A percentile compares a stretch with the other conserved stretches of the same genome.
Evolutionary conservation across 805 yeast species (phyloP).

Genomic region (Trichomonascus vanleenenianus): DNA sequence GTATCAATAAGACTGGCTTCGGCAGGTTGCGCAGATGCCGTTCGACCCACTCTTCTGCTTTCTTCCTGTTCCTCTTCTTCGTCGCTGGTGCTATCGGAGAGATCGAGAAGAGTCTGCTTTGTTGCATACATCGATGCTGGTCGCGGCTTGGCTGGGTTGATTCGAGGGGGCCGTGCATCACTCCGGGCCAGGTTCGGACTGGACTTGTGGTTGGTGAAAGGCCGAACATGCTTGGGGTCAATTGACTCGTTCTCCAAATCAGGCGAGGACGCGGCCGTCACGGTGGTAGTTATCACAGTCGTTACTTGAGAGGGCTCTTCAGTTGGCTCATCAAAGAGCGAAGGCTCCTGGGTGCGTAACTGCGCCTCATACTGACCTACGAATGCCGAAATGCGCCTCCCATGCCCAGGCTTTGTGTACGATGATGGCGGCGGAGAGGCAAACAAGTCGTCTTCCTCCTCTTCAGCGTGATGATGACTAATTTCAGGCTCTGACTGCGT

Average conservation of each 20-base stretch:
- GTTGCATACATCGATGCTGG: conserved; percentile 5
- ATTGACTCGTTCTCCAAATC: not conserved
- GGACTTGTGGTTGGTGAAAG: no score
- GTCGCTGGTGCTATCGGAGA: not conserved
- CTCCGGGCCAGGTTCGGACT: not conserved
- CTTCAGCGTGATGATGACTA: not conserved
- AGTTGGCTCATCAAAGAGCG: no score
- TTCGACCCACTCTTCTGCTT: no score
- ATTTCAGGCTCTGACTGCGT: no score
- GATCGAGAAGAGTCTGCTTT: conserved; percentile 1
- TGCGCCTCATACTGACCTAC: not conserved
- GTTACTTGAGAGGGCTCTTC: no score
- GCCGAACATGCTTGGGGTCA: no score
- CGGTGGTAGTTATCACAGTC: not conserved
- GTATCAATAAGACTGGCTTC: conserved; percentile 6
- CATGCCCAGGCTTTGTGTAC: not conserved
- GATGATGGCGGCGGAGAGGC: not conserved
- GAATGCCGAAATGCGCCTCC: not conserved
- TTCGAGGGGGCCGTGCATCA: no score
- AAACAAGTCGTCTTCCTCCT: not conserved
- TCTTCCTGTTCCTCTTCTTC: not conserved
- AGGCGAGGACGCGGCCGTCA: not conserved
- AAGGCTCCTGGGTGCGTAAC: not conserved
- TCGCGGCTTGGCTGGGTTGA: not conserved
- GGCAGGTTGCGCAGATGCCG: not conserved